Conservation (phyloP, 805 yeast genomes). For the Saturnispora bothae region DNA sequence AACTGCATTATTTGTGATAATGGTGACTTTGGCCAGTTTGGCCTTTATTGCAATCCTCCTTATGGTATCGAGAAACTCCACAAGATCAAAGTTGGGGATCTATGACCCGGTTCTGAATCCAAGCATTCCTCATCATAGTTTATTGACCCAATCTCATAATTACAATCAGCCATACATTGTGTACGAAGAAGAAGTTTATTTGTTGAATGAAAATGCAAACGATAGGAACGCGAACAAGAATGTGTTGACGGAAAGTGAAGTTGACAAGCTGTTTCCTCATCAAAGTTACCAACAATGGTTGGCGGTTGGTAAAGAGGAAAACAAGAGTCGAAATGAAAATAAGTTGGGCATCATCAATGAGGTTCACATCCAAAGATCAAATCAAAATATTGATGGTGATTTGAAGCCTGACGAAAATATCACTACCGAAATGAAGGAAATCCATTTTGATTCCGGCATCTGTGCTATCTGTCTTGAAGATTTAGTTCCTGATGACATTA, state of each 20-base stretch:
- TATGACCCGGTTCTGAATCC: constrained; percentile 26
- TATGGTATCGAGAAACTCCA: constrained; percentile 51
- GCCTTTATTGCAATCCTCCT: constrained; percentile 47
- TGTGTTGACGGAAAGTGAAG: constrained; percentile 36
- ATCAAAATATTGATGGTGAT: constrained; percentile 7
- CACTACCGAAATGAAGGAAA: constrained; percentile 2
- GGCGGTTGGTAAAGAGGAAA: constrained; percentile 48
- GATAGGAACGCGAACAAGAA: constrained; percentile 30
- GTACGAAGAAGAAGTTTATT: constrained; percentile 6
- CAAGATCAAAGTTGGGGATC: constrained; percentile 46
- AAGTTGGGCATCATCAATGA: constrained; percentile 27
- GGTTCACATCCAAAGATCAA: constrained; percentile 26
- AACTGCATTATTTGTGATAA: constrained; percentile 52
- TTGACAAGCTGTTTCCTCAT: constrained; percentile 49
- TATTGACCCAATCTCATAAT: constrained; percentile 1
- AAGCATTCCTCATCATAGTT: constrained; percentile 12
- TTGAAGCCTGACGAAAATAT: constrained; percentile 1
- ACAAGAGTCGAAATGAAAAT: constrained; percentile 33
- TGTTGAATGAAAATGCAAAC: constrained; percentile 4
- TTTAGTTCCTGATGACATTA: constrained; percentile 49
- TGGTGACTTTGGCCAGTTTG: constrained; percentile 49
- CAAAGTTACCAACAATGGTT: constrained; percentile 48
- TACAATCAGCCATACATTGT: constrained; percentile 9
- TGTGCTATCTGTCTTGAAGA: constrained; percentile 74
- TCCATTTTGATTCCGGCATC: constrained; percentile 52